These are phyloP conservation scores for Fusarium beomiforme DNA, from an alignment of 2,329 filamentous ascomycete genomes.

Conservation along the genomic window DNA sequence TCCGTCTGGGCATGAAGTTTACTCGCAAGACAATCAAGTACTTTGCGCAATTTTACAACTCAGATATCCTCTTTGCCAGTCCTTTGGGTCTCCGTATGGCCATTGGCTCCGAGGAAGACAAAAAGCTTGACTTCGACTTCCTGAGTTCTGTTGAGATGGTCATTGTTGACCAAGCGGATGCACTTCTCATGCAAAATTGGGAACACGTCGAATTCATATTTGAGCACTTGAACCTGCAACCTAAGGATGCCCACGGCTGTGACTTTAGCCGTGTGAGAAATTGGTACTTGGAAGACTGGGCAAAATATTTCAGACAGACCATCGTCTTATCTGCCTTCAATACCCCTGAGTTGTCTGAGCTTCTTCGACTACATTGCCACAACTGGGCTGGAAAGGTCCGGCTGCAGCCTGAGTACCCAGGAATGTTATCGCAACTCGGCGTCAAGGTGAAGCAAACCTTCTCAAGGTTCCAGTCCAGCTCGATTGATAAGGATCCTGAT, in stretches of 20 bases:
- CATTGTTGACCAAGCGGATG: slow-evolving; percentile 91
- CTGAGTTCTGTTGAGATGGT: slow-evolving; percentile 92
- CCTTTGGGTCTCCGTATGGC: slow-evolving; percentile 90
- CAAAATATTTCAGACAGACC: slow-evolving; percentile 84
- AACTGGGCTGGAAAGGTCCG: slow-evolving; percentile 86
- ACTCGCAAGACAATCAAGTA: slow-evolving; percentile 95
- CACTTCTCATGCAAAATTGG: slow-evolving; percentile 98
- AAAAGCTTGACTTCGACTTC: slow-evolving; percentile 83
- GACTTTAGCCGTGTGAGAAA: slow-evolving; percentile 90
- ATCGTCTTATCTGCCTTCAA: slow-evolving; percentile 84
- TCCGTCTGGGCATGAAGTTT: slow-evolving; percentile 94
- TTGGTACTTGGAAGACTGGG: slow-evolving; percentile 93
- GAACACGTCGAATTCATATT: slow-evolving; percentile 94
- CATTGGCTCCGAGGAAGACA: slow-evolving; percentile 79
- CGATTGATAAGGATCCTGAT: slow-evolving; percentile 81
- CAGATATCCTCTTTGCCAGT: slow-evolving; percentile 92
- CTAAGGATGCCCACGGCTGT: slow-evolving; percentile 88
- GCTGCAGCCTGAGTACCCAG: slow-evolving; percentile 73
- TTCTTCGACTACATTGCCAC: slow-evolving; percentile 79
- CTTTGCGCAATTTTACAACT: slow-evolving; percentile 95
- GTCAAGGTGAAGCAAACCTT: slow-evolving; percentile 87
- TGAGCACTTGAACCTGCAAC: slow-evolving; percentile 89
- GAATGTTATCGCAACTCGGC: slow-evolving; percentile 77
- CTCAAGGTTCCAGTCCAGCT: slow-evolving; percentile 79
- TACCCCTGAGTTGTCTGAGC: slow-evolving; percentile 85